Conservation (phyloP, 108 stramenopile species). For the Aurantiochytrium sp. region DNA sequence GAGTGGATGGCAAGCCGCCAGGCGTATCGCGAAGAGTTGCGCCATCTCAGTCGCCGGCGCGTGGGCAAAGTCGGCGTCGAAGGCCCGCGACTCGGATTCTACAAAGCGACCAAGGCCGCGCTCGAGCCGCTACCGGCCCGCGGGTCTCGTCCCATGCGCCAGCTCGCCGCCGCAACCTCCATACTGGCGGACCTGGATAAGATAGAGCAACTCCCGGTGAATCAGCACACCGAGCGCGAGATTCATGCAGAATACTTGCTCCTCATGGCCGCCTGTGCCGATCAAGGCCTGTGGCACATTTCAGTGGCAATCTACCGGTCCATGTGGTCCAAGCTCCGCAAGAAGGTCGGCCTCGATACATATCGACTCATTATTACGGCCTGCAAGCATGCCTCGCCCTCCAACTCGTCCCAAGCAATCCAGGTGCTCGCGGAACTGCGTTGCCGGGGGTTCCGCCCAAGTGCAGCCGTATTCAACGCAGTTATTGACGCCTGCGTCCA, state of each 20-base stretch:
- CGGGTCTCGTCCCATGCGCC: background rate
- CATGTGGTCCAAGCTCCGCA: background rate
- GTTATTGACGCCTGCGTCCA: conserved; percentile 6
- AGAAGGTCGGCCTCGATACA: background rate
- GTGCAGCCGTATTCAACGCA: background rate
- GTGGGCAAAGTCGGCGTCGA: background rate
- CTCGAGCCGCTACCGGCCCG: background rate
- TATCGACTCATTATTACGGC: conserved; percentile 1
- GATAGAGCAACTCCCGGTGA: background rate
- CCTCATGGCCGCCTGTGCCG: background rate
- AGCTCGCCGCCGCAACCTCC: background rate
- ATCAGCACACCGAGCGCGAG: background rate
- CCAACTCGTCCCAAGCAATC: background rate
- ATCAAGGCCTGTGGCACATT: background rate
- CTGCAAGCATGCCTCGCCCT: conserved; percentile 11
- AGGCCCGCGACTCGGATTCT: background rate
- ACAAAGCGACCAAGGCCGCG: background rate
- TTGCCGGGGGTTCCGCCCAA: background rate
- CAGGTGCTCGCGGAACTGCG: background rate
- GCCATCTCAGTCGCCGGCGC: background rate
- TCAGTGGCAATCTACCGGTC: background rate
- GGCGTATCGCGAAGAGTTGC: background rate
- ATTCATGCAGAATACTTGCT: background rate
- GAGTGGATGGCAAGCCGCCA: background rate
- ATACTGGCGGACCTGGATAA: background rate